Percentiles rank a stretch among this genome's conserved stretches.
Evolutionary conservation across 2,329 filamentous ascomycete genomes (phyloP).

Genomic region (Byssochlamys sp.): DNA sequence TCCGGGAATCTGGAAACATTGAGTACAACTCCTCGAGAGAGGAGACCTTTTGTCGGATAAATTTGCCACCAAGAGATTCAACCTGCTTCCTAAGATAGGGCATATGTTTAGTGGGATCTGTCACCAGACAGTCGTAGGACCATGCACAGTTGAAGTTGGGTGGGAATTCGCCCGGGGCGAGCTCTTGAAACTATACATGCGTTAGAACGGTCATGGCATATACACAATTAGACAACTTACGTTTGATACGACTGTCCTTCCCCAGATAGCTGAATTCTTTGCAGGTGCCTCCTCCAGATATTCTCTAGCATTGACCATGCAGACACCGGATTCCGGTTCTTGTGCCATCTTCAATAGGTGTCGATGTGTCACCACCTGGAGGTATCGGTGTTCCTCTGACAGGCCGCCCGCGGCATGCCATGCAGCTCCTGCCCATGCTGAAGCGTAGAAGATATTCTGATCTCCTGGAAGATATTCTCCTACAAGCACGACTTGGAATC

Average conservation of each 20-base stretch:
- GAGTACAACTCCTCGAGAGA: constrained; percentile 25
- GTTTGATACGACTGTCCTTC: constrained; percentile 25
- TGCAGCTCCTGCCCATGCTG: constrained; percentile 31
- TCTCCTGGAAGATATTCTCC: constrained; percentile 30
- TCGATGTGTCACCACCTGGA: constrained; percentile 27
- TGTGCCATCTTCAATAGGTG: constrained; percentile 26
- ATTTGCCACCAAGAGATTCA: constrained; percentile 21
- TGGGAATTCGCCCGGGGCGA: constrained; percentile 23
- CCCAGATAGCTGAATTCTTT: constrained; percentile 26
- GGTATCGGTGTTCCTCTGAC: constrained; percentile 23
- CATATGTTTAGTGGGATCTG: constrained; percentile 30
- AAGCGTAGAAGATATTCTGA: constrained; percentile 27
- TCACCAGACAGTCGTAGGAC: constrained; percentile 29
- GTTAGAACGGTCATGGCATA: not conserved
- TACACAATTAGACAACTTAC: not conserved
- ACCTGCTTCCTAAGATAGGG: constrained; percentile 24
- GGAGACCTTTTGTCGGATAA: constrained; percentile 24
- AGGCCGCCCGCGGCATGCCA: constrained; percentile 32
- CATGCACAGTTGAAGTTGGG: constrained; percentile 24
- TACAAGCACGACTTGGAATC: constrained; percentile 26
- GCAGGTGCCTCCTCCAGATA: constrained; percentile 25
- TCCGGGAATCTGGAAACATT: constrained; percentile 25
- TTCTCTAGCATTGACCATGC: constrained; percentile 25
- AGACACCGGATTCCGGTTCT: constrained; percentile 24
- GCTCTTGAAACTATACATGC: constrained; percentile 22